Conservation (phyloP, 1,284 basidiomycete genomes). For the Sanghuangporus weigelae region DNA sequence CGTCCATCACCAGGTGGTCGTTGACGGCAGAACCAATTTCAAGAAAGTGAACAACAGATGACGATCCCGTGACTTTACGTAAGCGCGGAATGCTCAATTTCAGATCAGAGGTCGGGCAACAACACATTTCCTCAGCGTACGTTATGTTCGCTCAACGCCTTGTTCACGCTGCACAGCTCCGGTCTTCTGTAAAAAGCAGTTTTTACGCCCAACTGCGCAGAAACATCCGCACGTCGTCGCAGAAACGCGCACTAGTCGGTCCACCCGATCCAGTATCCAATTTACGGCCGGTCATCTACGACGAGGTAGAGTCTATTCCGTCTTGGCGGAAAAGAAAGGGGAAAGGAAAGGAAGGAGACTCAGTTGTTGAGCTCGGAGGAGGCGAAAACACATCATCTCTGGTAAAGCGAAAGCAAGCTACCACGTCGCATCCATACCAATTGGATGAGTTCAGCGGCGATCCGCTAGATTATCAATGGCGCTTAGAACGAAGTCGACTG, state of each 20-base stretch:
- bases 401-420: neutral
- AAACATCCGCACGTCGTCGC: slow-evolving; percentile 1
- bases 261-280: slow-evolving; percentile 73
- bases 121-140: neutral
- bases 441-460: slow-evolving; percentile 55
- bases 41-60: too few relatives aligned
- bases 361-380: neutral
- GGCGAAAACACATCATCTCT: neutral
- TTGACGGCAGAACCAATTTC: neutral
- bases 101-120: neutral
- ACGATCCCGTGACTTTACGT: neutral
- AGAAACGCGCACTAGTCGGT: slow-evolving; percentile 41
- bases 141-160: slow-evolving; percentile 1
- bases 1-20: slow-evolving; percentile 47
- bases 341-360: neutral
- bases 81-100: neutral
- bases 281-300: slow-evolving; percentile 70
- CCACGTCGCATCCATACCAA: slow-evolving; percentile 59
- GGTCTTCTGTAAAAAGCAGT: neutral
- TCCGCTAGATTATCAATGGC: slow-evolving; percentile 57
- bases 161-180: neutral
- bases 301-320: slow-evolving; percentile 39
- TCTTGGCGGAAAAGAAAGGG: slow-evolving; percentile 19
- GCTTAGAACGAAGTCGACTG: slow-evolving; percentile 59
- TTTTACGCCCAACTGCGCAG: neutral